Evolutionary conservation across 257 asterid genomes (phyloP).

Genomic region (Linderniella brevidens): DNA sequence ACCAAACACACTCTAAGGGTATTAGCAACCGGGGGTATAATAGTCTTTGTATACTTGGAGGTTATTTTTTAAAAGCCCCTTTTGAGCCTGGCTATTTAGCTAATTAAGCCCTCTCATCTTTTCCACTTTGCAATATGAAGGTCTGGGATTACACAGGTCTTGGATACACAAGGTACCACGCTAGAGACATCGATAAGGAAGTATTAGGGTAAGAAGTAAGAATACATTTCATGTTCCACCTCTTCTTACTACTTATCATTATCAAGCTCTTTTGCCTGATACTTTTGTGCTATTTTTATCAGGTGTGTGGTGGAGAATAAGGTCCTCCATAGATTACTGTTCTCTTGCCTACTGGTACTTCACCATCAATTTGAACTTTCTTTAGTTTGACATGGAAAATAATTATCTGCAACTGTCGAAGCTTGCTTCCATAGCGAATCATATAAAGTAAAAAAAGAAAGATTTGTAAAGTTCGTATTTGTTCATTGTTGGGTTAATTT

Average conservation of each 20-base stretch:
- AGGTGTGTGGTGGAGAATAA: conserved; percentile 99
- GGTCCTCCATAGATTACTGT: conserved; percentile 71
- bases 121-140: conserved; percentile 13
- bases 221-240: neutral
- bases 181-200: conserved; percentile 60
- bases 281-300: conserved; percentile 8
- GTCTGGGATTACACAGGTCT: conserved; percentile 98
- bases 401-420: too few relatives aligned
- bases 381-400: conserved; percentile 6
- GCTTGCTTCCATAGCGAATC: too few relatives aligned
- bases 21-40: too few relatives aligned
- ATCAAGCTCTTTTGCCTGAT: conserved; percentile 16
- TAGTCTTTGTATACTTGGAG: too few relatives aligned
- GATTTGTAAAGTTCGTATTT: too few relatives aligned
- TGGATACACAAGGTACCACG: conserved; percentile 80
- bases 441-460: too few relatives aligned
- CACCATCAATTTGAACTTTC: neutral
- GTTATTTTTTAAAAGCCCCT: too few relatives aligned
- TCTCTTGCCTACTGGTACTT: conserved; percentile 65
- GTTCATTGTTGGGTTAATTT: too few relatives aligned
- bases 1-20: too few relatives aligned
- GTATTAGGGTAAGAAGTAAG: conserved; percentile 58
- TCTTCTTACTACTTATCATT: conserved; percentile 9
- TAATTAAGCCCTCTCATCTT: too few relatives aligned
- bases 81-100: too few relatives aligned